These are phyloP conservation scores for Cyamopsis tetragonoloba DNA, from an alignment of 306 rosid species.

Conservation along the genomic window DNA sequence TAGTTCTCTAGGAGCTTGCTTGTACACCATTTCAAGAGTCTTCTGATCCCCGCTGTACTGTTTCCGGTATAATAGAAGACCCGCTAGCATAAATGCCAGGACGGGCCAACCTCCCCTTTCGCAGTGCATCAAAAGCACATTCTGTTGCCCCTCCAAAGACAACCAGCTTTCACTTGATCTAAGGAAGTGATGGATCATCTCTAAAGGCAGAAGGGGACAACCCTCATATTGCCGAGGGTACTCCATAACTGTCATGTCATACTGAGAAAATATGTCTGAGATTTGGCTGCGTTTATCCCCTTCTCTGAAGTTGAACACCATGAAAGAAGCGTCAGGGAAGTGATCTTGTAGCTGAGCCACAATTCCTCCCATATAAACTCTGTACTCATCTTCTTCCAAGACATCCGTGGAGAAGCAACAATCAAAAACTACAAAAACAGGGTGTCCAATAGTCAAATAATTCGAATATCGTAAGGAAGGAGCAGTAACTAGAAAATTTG, in stretches of 20 bases:
- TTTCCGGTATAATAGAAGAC: slow-evolving; percentile 81
- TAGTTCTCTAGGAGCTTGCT: slow-evolving; percentile 96
- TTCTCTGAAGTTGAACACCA: slow-evolving; percentile 96
- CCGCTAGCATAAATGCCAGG: slow-evolving; percentile 96
- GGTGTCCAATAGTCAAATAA: not conserved
- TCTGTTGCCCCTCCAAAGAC: slow-evolving; percentile 88
- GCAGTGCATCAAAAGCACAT: slow-evolving; percentile 94
- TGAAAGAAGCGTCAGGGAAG: slow-evolving; percentile 92
- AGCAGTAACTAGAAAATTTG: not conserved
- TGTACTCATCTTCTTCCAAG: slow-evolving; percentile 88
- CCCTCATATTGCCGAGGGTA: slow-evolving; percentile 93
- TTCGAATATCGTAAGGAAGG: not conserved
- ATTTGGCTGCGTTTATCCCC: slow-evolving; percentile 72
- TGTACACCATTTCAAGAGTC: slow-evolving; percentile 96
- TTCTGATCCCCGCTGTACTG: slow-evolving; percentile 91
- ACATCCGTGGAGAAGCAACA: slow-evolving; percentile 93
- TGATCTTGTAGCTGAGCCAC: slow-evolving; percentile 85
- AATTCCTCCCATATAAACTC: slow-evolving; percentile 79
- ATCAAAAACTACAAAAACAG: slow-evolving; percentile 68
- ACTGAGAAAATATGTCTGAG: slow-evolving; percentile 79
- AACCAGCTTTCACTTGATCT: slow-evolving; percentile 99
- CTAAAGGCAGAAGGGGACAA: slow-evolving; percentile 83
- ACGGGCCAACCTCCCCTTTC: slow-evolving; percentile 99
- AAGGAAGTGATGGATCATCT: slow-evolving; percentile 97
- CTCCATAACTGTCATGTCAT: slow-evolving; percentile 98